Conservation (phyloP, 352 stramenopile species). For the Globisporangium paroecandrum region DNA sequence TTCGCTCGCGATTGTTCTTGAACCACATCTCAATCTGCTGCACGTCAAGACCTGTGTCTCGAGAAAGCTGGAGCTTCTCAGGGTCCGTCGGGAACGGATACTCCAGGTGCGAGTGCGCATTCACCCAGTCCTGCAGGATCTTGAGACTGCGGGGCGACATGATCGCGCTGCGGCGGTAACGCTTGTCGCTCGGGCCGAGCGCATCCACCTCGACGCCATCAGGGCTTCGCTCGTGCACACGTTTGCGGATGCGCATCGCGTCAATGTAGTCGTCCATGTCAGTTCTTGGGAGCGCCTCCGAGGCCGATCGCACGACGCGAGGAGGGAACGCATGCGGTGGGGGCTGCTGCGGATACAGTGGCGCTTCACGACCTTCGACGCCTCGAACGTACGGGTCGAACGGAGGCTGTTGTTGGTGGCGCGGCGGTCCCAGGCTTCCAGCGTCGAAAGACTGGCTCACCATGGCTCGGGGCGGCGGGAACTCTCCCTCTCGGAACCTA, state of each 20-base stretch:
- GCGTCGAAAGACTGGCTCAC: slow-evolving; percentile 72
- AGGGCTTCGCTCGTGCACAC: slow-evolving; percentile 40
- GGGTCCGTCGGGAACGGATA: slow-evolving; percentile 60
- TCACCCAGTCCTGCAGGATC: slow-evolving; percentile 81
- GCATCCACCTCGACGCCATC: slow-evolving; percentile 26
- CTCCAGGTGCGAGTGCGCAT: slow-evolving; percentile 50
- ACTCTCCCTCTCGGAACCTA: slow-evolving; percentile 28
- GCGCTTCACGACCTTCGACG: slow-evolving; percentile 14
- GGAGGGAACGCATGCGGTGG: slow-evolving; percentile 27
- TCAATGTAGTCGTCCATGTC: slow-evolving; percentile 70
- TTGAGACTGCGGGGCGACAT: slow-evolving; percentile 71
- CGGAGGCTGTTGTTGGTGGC: slow-evolving; percentile 9
- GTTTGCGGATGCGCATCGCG: slow-evolving; percentile 62
- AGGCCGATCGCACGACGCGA: slow-evolving; percentile 59
- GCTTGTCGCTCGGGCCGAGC: slow-evolving; percentile 32
- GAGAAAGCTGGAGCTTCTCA: slow-evolving; percentile 72
- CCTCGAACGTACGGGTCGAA: slow-evolving; percentile 19
- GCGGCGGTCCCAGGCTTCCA: slow-evolving; percentile 41
- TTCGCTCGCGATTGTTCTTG: slow-evolving; percentile 70
- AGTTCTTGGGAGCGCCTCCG: slow-evolving; percentile 43
- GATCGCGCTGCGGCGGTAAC: slow-evolving; percentile 37
- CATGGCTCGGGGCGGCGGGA: slow-evolving; percentile 33
- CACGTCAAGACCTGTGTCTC: slow-evolving; percentile 71
- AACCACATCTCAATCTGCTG: slow-evolving; percentile 86
- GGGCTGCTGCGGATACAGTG: slow-evolving; percentile 26